Percentiles rank a stretch among this genome's conserved stretches.
phyloP scores from a whole-genome alignment of 2,329 filamentous ascomycete species.

The Thielaviopsis musarum region DNA sequence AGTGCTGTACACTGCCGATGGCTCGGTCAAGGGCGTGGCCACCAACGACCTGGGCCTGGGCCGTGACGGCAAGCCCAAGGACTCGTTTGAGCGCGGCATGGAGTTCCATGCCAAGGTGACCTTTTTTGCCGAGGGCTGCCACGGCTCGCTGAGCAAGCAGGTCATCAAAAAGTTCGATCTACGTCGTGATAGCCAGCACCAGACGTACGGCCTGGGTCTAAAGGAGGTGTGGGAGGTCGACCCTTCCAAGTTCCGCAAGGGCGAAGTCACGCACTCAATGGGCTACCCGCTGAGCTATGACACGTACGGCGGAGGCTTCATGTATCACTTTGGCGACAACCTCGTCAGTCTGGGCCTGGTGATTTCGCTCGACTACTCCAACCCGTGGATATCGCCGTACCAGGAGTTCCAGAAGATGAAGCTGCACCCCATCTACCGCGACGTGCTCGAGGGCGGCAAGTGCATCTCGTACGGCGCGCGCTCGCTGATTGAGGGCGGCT shows the following conservation, averaged over 20 bases:
- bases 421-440: conserved; percentile 79
- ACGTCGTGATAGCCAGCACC: conserved; percentile 71
- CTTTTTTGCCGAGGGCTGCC: conserved; percentile 85
- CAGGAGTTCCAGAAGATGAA: conserved; percentile 97
- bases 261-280: conserved; percentile 75
- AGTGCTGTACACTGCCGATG: conserved; percentile 71
- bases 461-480: conserved; percentile 93
- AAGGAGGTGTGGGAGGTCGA: conserved; percentile 98
- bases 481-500: conserved; percentile 83
- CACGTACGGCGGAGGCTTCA: conserved; percentile 94
- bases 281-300: conserved; percentile 78
- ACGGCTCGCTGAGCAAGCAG: conserved; percentile 89
- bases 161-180: conserved; percentile 89
- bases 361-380: conserved; percentile 84
- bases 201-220: conserved; percentile 86
- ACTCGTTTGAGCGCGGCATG: conserved; percentile 90
- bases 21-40: conserved; percentile 81
- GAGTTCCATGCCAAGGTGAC: conserved; percentile 91
- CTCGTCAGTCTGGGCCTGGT: conserved; percentile 84
- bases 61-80: conserved; percentile 69
- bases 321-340: conserved; percentile 99
- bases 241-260: conserved; percentile 79
- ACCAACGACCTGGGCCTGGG: conserved; percentile 87
- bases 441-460: conserved; percentile 84
- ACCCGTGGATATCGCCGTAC: conserved; percentile 93